A percentile compares a stretch with the other conserved stretches of the same genome.
Evolutionary conservation across 2,329 filamentous ascomycete genomes (phyloP).

Genomic region (Exophiala bonariae): DNA sequence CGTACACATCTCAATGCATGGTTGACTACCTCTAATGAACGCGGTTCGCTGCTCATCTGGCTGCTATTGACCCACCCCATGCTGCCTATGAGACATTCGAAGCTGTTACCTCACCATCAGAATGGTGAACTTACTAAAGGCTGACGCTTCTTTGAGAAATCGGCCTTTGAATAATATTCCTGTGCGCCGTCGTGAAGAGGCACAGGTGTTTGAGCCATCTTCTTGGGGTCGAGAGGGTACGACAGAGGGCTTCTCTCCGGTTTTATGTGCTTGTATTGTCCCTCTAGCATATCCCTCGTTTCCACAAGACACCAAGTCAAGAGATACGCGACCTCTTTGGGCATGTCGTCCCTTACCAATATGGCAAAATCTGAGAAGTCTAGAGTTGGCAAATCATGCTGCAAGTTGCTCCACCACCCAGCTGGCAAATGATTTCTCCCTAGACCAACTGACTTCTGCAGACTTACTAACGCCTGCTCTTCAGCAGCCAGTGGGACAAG

Average conservation of each 20-base stretch:
- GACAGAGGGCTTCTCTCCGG: constrained; percentile 12
- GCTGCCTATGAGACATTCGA: too few species aligned
- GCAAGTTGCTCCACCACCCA: constrained; percentile 12
- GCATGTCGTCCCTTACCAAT: constrained; percentile 15
- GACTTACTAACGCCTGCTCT: constrained; percentile 2
- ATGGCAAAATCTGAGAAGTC: constrained; percentile 19
- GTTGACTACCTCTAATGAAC: too few species aligned
- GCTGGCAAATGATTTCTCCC: constrained; percentile 10
- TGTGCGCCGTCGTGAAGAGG: constrained; percentile 12
- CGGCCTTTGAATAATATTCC: constrained; percentile 9
- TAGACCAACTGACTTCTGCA: constrained; percentile 5
- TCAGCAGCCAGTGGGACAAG: constrained; percentile 13
- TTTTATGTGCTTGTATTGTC: constrained; percentile 14
- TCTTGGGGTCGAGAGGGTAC: constrained; percentile 14
- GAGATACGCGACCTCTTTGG: constrained; percentile 12
- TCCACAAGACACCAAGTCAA: constrained; percentile 17
- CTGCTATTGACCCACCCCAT: too few species aligned
- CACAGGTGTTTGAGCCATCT: constrained; percentile 10
- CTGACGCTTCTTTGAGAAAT: background rate
- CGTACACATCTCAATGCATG: too few species aligned
- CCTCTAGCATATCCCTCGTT: constrained; percentile 15
- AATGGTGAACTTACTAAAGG: background rate
- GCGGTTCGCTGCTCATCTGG: too few species aligned
- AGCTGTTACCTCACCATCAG: background rate
- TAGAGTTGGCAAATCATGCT: constrained; percentile 9